These are phyloP conservation scores for Ciborinia camelliae DNA, from an alignment of 2,329 filamentous ascomycete species.

Conservation along the genomic window DNA sequence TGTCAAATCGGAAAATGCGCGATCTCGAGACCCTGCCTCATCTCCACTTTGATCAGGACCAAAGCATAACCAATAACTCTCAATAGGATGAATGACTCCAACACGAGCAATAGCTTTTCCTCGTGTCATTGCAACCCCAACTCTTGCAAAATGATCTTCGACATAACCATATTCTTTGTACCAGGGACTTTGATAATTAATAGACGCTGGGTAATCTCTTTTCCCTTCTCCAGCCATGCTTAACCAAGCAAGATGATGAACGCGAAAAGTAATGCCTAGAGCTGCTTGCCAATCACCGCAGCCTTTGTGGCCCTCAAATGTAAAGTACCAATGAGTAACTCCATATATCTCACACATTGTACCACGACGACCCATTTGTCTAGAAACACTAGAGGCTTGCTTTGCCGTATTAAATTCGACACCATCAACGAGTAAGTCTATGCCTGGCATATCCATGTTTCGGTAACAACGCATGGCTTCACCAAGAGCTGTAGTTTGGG, in stretches of 20 bases:
- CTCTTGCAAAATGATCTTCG: conserved; percentile 38
- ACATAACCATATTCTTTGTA: conserved; percentile 37
- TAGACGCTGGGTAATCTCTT: conserved; percentile 37
- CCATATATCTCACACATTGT: conserved; percentile 38
- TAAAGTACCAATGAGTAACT: conserved; percentile 37
- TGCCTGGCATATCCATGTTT: conserved; percentile 36
- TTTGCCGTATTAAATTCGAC: conserved; percentile 39
- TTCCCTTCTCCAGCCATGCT: conserved; percentile 39
- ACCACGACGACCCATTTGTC: conserved; percentile 35
- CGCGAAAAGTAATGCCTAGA: conserved; percentile 37
- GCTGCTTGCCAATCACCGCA: conserved; percentile 40
- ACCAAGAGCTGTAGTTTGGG: conserved; percentile 37
- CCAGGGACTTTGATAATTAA: conserved; percentile 39
- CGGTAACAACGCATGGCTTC: conserved; percentile 39
- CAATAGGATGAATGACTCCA: conserved; percentile 38
- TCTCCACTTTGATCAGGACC: conserved; percentile 34
- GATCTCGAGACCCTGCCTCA: conserved; percentile 31
- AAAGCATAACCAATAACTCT: conserved; percentile 39
- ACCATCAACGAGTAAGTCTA: conserved; percentile 36
- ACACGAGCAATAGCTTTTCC: conserved; percentile 35
- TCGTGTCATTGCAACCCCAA: conserved; percentile 36
- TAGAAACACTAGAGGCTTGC: conserved; percentile 36
- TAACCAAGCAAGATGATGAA: conserved; percentile 37
- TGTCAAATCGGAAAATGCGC: conserved; percentile 33
- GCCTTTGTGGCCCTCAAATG: conserved; percentile 38